Base-by-base conservation (phyloP, 345 rosid genomes). In the Acer campestre region DNA sequence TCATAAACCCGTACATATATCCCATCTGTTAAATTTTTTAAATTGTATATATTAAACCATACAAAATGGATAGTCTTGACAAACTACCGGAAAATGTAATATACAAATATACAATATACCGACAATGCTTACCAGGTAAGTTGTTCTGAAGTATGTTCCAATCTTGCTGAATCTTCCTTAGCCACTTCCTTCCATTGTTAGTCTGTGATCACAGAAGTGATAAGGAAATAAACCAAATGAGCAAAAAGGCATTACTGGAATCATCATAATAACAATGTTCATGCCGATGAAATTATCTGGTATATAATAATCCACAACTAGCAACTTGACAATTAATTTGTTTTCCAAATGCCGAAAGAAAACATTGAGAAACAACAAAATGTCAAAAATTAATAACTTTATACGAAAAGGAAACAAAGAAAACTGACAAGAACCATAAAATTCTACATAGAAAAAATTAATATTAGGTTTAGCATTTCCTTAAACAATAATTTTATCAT, bases 121-220 rank as follows among this genome's bases (percentile, higher is more conserved):
- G 2, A 64, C 40, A 79, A 6, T 38, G 31, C 88, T 86, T 88
- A 94, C 99, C 99, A 10, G 98, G 98, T 59, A 96, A 92, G 84
- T 92, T 96, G 88, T 91, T 93, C 82, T 94, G 98, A 82, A 97
- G 97, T 84, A 97, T 91, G 85, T 81, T 91, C 98, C 98, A 97
- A 77, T 93, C 98, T 83, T 94, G 99, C 81, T 97, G 97, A 76
- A 97, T 92, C 89, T 97, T 97, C 90, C 88, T 94, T 59, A 93
- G 76, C 98, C 98, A 97, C 84, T 87, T 85, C 86, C 98, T 89
- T 81, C 91, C 92, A 77, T 84, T 85, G 83, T 84, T 89, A 71
- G 69, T 81, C 99, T 97, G 92, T 81, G 84, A 74, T 75, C 71
- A 75, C 69, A 68, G 63, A 23, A 65, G 23, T 66, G 53, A 73